Base-by-base conservation (phyloP, 768 basidiomycete genomes). In the Rubroboletus satanas region DNA sequence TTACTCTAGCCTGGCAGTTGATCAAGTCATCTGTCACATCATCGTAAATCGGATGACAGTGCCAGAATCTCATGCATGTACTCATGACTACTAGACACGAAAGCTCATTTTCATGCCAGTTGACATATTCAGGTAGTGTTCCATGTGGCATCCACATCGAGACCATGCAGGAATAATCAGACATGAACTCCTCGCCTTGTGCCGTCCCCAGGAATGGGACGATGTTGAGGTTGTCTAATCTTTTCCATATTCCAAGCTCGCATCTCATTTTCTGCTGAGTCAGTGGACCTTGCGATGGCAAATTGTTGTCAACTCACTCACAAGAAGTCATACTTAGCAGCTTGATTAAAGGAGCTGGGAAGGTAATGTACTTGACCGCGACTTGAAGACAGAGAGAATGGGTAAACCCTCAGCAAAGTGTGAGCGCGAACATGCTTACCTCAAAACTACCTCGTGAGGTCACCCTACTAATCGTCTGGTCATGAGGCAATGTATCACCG, bases 211-310 rank as follows among this genome's bases (percentile, higher is more conserved):
- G 33, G 17, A 58, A 36, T 0, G 41, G 39, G 12, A 58, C 55
- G 4, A 56, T 56, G 49, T 56, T 56, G 1, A 29, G 57, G 5
- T 56, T 32, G 7, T 55, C 26, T 3, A 58, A 12, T 41, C 45
- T 51, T 28, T 12, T 56, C 57, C 57, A 58, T 41, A 58, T 18
- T 41, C 33, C 45, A 12, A 44, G 33, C 18, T 58, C 57, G 3
- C 57, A 49, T 21, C 2, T 50, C 14, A 33, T n/a, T 47, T 51
- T 51, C 57, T 56, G 21, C 10, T 15, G 26, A 7, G 8, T 54
- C 26, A 49, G 32, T 10, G 3, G 15, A 29, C 4, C 2, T 7
- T 1, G 12, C 4, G 5, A 4, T 23, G 3, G 2, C 15, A 43
- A 10, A 12, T 17, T 43, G 2, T n/a, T 3, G 23, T 32, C 3